Evolutionary conservation across 495 filamentous ascomycete species (phyloP).

Genomic region (Pyrenula massariospora): DNA sequence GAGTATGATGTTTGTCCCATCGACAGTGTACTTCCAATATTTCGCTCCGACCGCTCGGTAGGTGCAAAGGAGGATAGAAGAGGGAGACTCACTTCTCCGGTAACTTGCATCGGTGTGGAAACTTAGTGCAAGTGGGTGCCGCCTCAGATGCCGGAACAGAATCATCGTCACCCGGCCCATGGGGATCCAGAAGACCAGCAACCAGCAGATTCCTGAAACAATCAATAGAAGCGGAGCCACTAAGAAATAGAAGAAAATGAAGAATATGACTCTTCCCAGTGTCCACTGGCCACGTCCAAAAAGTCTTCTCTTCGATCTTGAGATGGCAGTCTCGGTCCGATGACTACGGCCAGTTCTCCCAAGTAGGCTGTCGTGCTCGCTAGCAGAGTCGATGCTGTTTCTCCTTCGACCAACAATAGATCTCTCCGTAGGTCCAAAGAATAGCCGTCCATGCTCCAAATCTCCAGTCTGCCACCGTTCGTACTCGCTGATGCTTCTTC

Average conservation of each 20-base stretch:
- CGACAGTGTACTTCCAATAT: slow-evolving; percentile 99
- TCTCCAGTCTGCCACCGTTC: slow-evolving; percentile 99
- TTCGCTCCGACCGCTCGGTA: slow-evolving; percentile 88
- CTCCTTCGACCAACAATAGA: slow-evolving; percentile 83
- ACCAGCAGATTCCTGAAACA: slow-evolving; percentile 83
- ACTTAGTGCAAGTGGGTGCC: slow-evolving; percentile 83
- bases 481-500: slow-evolving; percentile 97
- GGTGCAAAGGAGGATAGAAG: slow-evolving; percentile 88
- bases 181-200: slow-evolving; percentile 93
- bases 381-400: slow-evolving; percentile 75
- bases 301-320: slow-evolving; percentile 68
- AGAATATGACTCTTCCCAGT: slow-evolving; percentile 86
- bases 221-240: slow-evolving; percentile 81
- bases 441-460: slow-evolving; percentile 85
- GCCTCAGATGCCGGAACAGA: slow-evolving; percentile 80
- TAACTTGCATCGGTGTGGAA: slow-evolving; percentile 81
- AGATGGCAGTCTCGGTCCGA: slow-evolving; percentile 33
- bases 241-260: slow-evolving; percentile 89
- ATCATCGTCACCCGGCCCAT: slow-evolving; percentile 94
- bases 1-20: slow-evolving; percentile 97
- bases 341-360: slow-evolving; percentile 49
- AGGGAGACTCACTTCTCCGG: slow-evolving; percentile 53
- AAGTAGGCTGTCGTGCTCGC: slow-evolving; percentile 83
- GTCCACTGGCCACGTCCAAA: slow-evolving; percentile 97
- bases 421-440: slow-evolving; percentile 75